These are phyloP conservation scores for Lachnellula occidentalis DNA, from an alignment of 2,329 filamentous ascomycete genomes.

Conservation along the genomic window DNA sequence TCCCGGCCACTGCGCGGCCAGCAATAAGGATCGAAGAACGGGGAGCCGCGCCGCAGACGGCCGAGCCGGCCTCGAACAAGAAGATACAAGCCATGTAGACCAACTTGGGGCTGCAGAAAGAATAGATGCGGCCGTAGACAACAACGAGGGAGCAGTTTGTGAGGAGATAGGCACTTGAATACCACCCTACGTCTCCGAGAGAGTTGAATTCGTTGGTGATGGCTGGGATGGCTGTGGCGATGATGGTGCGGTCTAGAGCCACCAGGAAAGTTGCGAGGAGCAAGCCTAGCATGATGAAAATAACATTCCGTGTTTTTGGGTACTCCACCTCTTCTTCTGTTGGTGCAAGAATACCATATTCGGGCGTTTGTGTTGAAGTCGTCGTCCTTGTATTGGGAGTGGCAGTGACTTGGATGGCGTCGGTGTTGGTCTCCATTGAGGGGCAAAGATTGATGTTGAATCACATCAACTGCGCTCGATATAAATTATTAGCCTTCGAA, in stretches of 20 bases:
- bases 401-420: too few species aligned
- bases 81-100: constrained; percentile 16
- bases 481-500: too few species aligned
- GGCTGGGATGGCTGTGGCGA: constrained; percentile 31
- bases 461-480: too few species aligned
- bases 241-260: constrained; percentile 27
- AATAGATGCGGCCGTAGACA: constrained; percentile 17
- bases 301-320: too few species aligned
- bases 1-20: constrained; percentile 25
- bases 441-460: too few species aligned
- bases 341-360: too few species aligned
- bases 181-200: constrained; percentile 39
- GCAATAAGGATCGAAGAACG: constrained; percentile 26
- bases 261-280: not conserved
- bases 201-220: constrained; percentile 32
- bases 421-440: too few species aligned
- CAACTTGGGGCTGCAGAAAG: constrained; percentile 15
- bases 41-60: constrained; percentile 24
- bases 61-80: constrained; percentile 25
- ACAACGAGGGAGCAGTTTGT: not conserved
- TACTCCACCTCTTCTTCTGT: too few species aligned
- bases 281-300: too few species aligned
- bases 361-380: too few species aligned
- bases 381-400: too few species aligned
- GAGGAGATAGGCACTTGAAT: constrained; percentile 22